Conservation (phyloP, 1,139 yeast species). For the Candida dubliniensis region DNA sequence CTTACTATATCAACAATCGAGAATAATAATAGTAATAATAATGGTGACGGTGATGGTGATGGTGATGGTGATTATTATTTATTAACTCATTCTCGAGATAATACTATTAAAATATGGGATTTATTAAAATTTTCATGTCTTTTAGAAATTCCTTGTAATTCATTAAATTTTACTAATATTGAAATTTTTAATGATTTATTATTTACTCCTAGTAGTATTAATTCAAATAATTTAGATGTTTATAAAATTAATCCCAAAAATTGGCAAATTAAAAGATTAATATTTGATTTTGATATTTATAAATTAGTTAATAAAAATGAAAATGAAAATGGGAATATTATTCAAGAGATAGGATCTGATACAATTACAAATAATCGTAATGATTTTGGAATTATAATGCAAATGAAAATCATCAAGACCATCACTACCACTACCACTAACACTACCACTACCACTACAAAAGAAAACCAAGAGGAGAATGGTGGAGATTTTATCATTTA, state of each 20-base stretch:
- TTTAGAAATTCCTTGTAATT: conserved; percentile 45
- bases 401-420: conserved; percentile 25
- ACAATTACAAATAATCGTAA: conserved; percentile 19
- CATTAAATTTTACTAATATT: conserved; percentile 58
- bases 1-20: conserved; percentile 43
- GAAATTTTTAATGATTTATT: conserved; percentile 29
- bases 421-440: too few species aligned
- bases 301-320: conserved; percentile 16
- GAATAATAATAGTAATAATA: too few species aligned
- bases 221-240: conserved; percentile 55
- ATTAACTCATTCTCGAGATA: conserved; percentile 58
- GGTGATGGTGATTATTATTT: conserved; percentile 28
- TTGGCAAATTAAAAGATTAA: conserved; percentile 24
- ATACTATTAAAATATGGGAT: conserved; percentile 52
- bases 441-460: too few species aligned
- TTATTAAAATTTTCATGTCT: too few species aligned
- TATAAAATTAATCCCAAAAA: conserved; percentile 33
- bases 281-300: conserved; percentile 28
- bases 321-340: too few species aligned
- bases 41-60: too few species aligned
- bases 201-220: conserved; percentile 53
- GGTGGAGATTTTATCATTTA: conserved; percentile 30
- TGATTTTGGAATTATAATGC: conserved; percentile 59
- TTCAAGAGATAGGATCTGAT: conserved; percentile 13
- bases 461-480: too few species aligned